Base-by-base conservation (phyloP, 2,329 filamentous ascomycete species). In the Monosporascus ibericus region DNA sequence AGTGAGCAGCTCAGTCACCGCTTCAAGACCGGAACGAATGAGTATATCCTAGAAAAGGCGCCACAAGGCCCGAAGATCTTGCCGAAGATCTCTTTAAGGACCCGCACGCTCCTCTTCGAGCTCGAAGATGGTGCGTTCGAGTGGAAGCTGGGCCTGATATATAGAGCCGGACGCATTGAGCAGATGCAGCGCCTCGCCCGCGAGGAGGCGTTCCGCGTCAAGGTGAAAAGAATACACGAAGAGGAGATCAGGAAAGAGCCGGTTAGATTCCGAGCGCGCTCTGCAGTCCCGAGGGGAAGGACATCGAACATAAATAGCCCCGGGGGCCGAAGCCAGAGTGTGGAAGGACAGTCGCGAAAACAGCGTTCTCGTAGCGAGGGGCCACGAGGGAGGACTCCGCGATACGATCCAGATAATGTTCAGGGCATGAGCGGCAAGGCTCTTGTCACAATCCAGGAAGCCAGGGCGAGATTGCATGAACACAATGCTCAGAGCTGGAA, bases 91-190 rank as follows among this genome's bases (percentile, higher is more conserved):
- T 92, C 91, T 0, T 60, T 99, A 9, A 84, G 91, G 49, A 87
- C 87, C 51, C 88, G 88, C 61, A 88, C 88, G 5, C 77, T 99
- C 24, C 73, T 96, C 2, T 92, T 99, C 54, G 92, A 97, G 65
- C 77, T 99, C 37, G 94, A 99, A 70, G 94, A 99, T 67, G 92
- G 94, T 48, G 87, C 90, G 0, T 99, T 99, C 63, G 94, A 99
- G 68, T 99, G 92, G 89, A 97, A 96, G 67, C 76, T 99, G 9
- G 90, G 92, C 17, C 85, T 91, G 65, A 99, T 99, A 49, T 99
- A 97, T 68, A 85, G 92, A 34, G 84, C 90, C 46, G 94, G 95
- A 0, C 78, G 92, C 20, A 76, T 92, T 51, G 94, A 99, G 68
- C 92, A 97, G 69, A 86, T 87, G 66, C 94, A 97, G 68, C 82